Percentiles rank a stretch among this genome's conserved stretches.
Conservation (phyloP, 148 eudicot species). For the Bassia scoparia region DNA sequence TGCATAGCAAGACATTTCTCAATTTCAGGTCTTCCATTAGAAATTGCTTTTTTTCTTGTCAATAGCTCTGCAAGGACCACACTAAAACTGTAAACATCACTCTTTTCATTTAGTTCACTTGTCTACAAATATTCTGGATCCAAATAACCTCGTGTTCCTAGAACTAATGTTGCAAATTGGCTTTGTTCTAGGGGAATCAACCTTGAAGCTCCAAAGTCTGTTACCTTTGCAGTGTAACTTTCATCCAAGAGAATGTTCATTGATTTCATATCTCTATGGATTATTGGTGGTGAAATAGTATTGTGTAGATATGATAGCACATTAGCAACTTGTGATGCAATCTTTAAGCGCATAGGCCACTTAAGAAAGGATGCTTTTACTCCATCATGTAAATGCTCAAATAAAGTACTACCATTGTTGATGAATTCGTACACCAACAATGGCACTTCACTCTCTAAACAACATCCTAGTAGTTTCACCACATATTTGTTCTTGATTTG, state of each 20-base stretch:
- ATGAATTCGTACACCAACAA: constrained; percentile 24
- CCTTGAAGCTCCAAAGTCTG: constrained; percentile 31
- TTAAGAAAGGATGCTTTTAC: constrained; percentile 9
- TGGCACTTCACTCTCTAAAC: too few relatives aligned
- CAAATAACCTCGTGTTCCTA: constrained; percentile 26
- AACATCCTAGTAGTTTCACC: too few relatives aligned
- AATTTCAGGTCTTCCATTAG: neutral
- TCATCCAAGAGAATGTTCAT: constrained; percentile 26
- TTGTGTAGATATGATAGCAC: constrained; percentile 23
- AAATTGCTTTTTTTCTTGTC: constrained; percentile 19
- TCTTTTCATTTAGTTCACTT: constrained; percentile 22
- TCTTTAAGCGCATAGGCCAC: constrained; percentile 20
- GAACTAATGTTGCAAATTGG: constrained; percentile 24
- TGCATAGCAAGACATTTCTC: constrained; percentile 23
- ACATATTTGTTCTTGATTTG: too few relatives aligned
- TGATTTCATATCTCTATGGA: constrained; percentile 29
- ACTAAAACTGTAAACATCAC: constrained; percentile 34
- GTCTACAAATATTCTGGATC: constrained; percentile 29
- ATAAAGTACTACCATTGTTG: constrained; percentile 25
- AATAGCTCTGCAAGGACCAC: constrained; percentile 28
- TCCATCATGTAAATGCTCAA: constrained; percentile 22
- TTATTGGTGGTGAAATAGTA: constrained; percentile 25
- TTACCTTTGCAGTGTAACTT: constrained; percentile 26
- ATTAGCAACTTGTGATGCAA: constrained; percentile 29
- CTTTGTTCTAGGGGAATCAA: constrained; percentile 16